phyloP scores from a whole-genome alignment of 441 rosid genomes.

The Sinapis alba region DNA sequence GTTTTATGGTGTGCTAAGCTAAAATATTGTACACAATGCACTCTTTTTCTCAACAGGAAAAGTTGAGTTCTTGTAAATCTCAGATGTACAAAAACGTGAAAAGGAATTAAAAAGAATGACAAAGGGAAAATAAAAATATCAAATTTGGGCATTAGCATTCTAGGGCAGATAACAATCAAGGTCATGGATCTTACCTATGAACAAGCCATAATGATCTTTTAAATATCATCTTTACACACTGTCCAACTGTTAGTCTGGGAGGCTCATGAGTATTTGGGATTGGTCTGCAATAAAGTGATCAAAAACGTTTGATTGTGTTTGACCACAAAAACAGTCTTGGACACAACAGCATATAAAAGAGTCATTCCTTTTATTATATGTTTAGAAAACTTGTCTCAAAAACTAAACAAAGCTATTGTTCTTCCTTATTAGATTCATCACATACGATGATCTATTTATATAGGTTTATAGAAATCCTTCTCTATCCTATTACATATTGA shows the following conservation, averaged over 20 bases:
- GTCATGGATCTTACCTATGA: conserved; percentile 35
- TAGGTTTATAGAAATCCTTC: too few species aligned
- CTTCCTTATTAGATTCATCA: too few species aligned
- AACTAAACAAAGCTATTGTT: too few species aligned
- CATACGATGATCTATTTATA: too few species aligned
- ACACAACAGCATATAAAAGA: too few species aligned
- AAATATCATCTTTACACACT: conserved; percentile 66
- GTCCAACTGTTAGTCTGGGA: conserved; percentile 65
- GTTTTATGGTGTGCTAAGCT: background rate
- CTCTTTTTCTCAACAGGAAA: conserved; percentile 12
- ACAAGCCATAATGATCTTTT: too few species aligned
- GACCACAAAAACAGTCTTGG: too few species aligned
- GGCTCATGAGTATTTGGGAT: conserved; percentile 49
- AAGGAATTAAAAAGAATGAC: conserved; percentile 6
- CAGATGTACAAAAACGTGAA: conserved; percentile 37
- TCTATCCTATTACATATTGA: too few species aligned
- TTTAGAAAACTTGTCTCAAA: too few species aligned
- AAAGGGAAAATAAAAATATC: background rate
- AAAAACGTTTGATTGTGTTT: too few species aligned
- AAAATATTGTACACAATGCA: conserved; percentile 21
- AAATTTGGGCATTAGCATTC: conserved; percentile 9
- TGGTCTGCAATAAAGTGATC: conserved; percentile 80
- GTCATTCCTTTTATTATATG: too few species aligned
- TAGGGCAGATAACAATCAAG: conserved; percentile 31
- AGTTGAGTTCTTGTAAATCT: conserved; percentile 29